A percentile compares a stretch with the other conserved stretches of the same genome.
These are phyloP conservation scores for Aspergillus ostianus DNA, from an alignment of 495 filamentous ascomycete genomes.

Conservation along the genomic window DNA sequence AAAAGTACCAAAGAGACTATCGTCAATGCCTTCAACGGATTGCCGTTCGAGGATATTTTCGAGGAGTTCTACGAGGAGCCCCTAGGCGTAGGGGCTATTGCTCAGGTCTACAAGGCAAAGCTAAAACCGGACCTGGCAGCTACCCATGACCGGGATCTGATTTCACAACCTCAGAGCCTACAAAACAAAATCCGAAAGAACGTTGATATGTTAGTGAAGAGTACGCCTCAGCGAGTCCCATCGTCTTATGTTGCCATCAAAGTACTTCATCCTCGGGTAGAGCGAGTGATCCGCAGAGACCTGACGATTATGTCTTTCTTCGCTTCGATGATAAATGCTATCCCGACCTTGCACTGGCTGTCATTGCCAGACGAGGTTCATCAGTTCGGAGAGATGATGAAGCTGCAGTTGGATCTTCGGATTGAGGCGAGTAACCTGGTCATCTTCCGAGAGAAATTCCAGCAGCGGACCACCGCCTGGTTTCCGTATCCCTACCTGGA, in stretches of 20 bases:
- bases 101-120: constrained; percentile 96
- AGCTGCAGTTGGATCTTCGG: constrained; percentile 87
- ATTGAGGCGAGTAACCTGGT: constrained; percentile 91
- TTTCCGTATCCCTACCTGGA: constrained; percentile 93
- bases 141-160: constrained; percentile 54
- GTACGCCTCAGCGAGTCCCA: constrained; percentile 76
- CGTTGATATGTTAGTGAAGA: constrained; percentile 83
- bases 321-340: constrained; percentile 75
- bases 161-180: constrained; percentile 51
- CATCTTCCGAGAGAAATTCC: constrained; percentile 89
- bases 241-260: constrained; percentile 96
- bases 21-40: constrained; percentile 73
- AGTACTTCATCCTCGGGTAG: constrained; percentile 89
- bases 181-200: constrained; percentile 70
- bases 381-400: constrained; percentile 99
- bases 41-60: constrained; percentile 86
- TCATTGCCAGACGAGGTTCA: constrained; percentile 91
- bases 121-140: constrained; percentile 75
- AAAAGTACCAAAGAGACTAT: constrained; percentile 76
- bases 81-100: constrained; percentile 92
- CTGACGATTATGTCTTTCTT: constrained; percentile 94
- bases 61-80: constrained; percentile 93
- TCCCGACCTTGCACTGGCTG: constrained; percentile 97
- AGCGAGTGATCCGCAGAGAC: constrained; percentile 84
- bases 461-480: constrained; percentile 83